Evolutionary conservation across 192 early-diverging fungal species (phyloP), one percentile per base, ranked within the genome.

Genomic region (Backusella mclennaniae): DNA sequence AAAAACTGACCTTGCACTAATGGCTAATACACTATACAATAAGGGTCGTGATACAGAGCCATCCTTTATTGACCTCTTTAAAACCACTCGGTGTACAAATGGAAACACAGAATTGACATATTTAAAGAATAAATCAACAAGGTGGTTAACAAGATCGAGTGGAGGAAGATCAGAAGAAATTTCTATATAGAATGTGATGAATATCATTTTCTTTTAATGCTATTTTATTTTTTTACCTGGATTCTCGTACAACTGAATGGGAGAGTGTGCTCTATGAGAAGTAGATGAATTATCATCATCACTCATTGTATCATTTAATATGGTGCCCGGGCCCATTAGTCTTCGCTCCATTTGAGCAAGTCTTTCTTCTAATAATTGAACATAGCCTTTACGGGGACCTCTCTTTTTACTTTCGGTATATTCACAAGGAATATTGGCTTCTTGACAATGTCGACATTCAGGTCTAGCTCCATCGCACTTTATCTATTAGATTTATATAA

Each of bases 61-160:
- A 66, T 84, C 81, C 31, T 78, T 77, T 66, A 86, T 75, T 71
- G 82, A 81, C 39, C 59, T 73, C 77, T 72, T 85, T 53, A 89
- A 83, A 17, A 83, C 83, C 0, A 53, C 76, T 14, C 82, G 73
- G 44, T 89, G 87, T 35, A 89, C 78, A 41, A 89, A 81, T 26
- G 87, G 80, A 35, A 86, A 67, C 63, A 85, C 76, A 35, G 74
- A 81, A 67, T 86, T 84, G 35, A 84, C 67, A 26, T 85, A 82
- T 69, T 84, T 82, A 56, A 89, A 89, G 67, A 83, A 89, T 29
- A 85, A 78, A 21, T 82, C 75, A 17, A 83, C 79, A 6, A 89
- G 78, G 74, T 85, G 83, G 9, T 81, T 74, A 2, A 85, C 75
- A 52, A 87, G 73, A 15, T 89, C 88, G 23, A 82, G 75, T 3